Base-by-base conservation (phyloP, 495 filamentous ascomycete species). In the Viridothelium virens region DNA sequence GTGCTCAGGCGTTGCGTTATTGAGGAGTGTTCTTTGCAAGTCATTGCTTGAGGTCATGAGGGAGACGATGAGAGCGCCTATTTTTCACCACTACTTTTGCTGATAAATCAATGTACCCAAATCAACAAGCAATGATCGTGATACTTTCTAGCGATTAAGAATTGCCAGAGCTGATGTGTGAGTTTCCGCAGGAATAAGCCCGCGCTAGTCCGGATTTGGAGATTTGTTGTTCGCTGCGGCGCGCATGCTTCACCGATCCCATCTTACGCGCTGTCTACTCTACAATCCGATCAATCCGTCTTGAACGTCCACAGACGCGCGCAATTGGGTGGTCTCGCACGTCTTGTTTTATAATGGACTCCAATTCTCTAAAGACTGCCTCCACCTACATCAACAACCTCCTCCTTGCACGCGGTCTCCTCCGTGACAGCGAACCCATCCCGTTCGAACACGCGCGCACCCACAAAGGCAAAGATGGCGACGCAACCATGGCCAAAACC, bases 351-450 rank as follows among this genome's bases (percentile, higher is more conserved):
- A 10, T 38, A 3, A 94, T 94, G 86, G 91, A 95, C 73, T 76
- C 84, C 64, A 85, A 88, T 65, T 93, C 89, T 77, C 79, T 97
- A 56, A 85, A 88, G 70, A 91, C 91, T 65, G 94, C 94, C 36
- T 96, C 93, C 65, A 85, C 86, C 59, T 97, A 97, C 77, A 89
- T 98, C 78, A 98, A 98, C 80, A 96, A 97, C 75, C 87, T 96
- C 66, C 81, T 98, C 38, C 84, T 96, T 41, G 91, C 93, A 3
- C 86, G 94, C 48, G 94, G 94, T 25, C 82, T 98, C 31, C 78
- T 97, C 11, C 89, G 89, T 72, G 88, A 90, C 86, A 89, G 91
- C 69, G 82, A 85, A 66, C 83, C 83, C 38, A 94, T 98, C 75
- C 86, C 96, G 73, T 98, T 97, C 74, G 70, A 68, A 56, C 53